Percentiles rank a stretch among this genome's conserved stretches.
Conservation (phyloP, 495 filamentous ascomycete species). For the Podospora didyma region DNA sequence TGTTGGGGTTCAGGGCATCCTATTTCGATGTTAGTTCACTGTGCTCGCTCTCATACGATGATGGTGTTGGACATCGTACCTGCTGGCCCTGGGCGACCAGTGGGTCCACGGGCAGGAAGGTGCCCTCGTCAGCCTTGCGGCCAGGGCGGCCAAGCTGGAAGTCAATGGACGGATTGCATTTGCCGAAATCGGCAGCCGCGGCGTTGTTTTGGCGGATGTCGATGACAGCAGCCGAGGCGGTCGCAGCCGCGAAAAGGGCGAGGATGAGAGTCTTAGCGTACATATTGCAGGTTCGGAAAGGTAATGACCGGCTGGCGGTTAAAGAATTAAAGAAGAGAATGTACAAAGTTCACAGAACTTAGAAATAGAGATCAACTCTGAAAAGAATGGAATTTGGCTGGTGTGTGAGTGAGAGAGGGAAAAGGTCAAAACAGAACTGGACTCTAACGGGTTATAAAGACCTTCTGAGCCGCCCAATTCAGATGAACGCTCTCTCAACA, state of each 20-base stretch:
- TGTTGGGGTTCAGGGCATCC: constrained; percentile 53
- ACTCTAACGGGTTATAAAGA: neutral
- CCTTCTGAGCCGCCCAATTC: neutral
- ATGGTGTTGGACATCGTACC: too few relatives aligned
- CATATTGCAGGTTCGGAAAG: constrained; percentile 17
- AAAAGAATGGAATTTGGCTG: constrained; percentile 16
- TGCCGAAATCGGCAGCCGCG: constrained; percentile 46
- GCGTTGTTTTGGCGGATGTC: constrained; percentile 25
- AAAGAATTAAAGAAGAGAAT: constrained; percentile 7
- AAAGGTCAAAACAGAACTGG: neutral
- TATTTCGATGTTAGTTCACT: too few relatives aligned
- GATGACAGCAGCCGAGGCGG: constrained; percentile 25
- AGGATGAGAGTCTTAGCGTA: constrained; percentile 26
- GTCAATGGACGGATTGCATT: constrained; percentile 53
- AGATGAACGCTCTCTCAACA: neutral
- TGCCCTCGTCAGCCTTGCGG: constrained; percentile 47
- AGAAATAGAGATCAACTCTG: constrained; percentile 22
- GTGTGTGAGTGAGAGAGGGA: neutral
- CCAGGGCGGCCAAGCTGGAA: constrained; percentile 49
- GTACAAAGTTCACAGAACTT: constrained; percentile 29
- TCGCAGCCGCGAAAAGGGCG: constrained; percentile 25
- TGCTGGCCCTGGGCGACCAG: constrained; percentile 50
- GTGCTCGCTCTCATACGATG: too few relatives aligned
- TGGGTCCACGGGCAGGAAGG: constrained; percentile 53
- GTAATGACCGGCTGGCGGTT: constrained; percentile 29